phyloP scores from a whole-genome alignment of 202 grass and related monocot genomes.

The Tripidium arundinaceum region DNA sequence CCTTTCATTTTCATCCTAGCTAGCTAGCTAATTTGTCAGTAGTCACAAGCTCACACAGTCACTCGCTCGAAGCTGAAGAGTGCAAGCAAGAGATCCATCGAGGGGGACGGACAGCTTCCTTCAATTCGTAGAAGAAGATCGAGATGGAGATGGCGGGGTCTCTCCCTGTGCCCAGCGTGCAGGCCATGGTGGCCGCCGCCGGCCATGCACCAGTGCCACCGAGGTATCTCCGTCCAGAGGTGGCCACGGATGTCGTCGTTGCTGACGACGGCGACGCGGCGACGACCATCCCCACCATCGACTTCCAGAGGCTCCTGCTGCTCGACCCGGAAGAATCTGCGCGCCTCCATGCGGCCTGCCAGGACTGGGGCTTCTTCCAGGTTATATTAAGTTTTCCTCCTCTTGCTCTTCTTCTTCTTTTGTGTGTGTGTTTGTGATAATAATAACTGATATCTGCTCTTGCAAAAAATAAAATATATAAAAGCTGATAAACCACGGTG shows the following conservation, averaged over 20 bases:
- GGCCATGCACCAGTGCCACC: conserved; percentile 24
- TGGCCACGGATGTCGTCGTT: not conserved
- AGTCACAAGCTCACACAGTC: too few relatives aligned
- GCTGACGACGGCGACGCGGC: not conserved
- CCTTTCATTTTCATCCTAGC: too few relatives aligned
- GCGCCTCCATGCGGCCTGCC: conserved; percentile 47
- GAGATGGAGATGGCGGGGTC: conserved; percentile 38
- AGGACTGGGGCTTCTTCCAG: conserved; percentile 78
- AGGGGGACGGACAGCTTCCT: too few relatives aligned
- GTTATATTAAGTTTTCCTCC: not conserved
- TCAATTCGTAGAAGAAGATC: not conserved
- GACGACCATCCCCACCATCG: conserved; percentile 38
- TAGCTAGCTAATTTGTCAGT: too few relatives aligned
- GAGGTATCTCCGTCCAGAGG: conserved; percentile 48
- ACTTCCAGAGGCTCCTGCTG: conserved; percentile 36
- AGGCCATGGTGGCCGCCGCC: conserved; percentile 35
- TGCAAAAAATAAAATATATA: not conserved
- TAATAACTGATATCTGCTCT: not conserved
- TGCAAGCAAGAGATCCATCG: too few relatives aligned
- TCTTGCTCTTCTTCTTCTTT: not conserved
- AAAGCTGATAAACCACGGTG: conserved; percentile 44
- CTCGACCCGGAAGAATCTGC: conserved; percentile 18
- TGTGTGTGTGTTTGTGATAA: too few relatives aligned
- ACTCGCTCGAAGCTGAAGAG: too few relatives aligned
- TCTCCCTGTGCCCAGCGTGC: conserved; percentile 62